Base-by-base conservation (phyloP, 495 filamentous ascomycete species). In the Elaphomyces granulatus region DNA sequence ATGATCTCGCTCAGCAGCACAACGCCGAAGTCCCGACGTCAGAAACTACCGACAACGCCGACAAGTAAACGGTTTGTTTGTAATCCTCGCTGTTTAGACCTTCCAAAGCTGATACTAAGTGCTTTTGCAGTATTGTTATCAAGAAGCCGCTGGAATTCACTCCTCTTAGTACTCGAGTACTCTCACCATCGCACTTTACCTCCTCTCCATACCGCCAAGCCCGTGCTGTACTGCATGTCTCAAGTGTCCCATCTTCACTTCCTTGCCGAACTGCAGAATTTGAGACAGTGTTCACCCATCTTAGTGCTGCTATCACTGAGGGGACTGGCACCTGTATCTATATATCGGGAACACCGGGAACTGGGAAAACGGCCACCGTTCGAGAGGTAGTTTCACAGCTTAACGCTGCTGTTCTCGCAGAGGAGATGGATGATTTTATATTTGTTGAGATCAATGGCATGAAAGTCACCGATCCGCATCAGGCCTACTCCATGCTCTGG, bases 401-500 rank as follows among this genome's bases (percentile, higher is more conserved):
- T 8, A 87, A 95, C 44, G 73, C 72, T 3, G 78, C 86, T 1
- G 90, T 96, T 3, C 68, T 72, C 20, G 75, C 77, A 8, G 92
- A 99, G 54, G 87, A 96, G 60, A 75, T 99, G 38, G 92, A 96
- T 49, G 92, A 99, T 56, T 99, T 99, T 55, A 92, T 94, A 47
- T 99, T 96, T 46, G 87, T 96, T 45, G 92, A 99, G 59, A 96
- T 99, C 61, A 99, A 99, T 59, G 92, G 92, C 37, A 96, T 99
- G 92, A 96, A 95, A 67, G 82, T 96, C 49, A 90, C 92, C 0
- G 92, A 99, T 56, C 90, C 92, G 0, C 87, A 96, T 54, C 92
- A 99, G 55, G 82, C 88, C 0, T 99, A 99, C 59, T 80, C 83
- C 3, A 64, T 96, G 8, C 75, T 99, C 4, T 99, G 92, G 90